Percentiles rank a stretch among this genome's conserved stretches.
phyloP scores from a whole-genome alignment of 2,329 filamentous ascomycete genomes.

The Periconia sp. region DNA sequence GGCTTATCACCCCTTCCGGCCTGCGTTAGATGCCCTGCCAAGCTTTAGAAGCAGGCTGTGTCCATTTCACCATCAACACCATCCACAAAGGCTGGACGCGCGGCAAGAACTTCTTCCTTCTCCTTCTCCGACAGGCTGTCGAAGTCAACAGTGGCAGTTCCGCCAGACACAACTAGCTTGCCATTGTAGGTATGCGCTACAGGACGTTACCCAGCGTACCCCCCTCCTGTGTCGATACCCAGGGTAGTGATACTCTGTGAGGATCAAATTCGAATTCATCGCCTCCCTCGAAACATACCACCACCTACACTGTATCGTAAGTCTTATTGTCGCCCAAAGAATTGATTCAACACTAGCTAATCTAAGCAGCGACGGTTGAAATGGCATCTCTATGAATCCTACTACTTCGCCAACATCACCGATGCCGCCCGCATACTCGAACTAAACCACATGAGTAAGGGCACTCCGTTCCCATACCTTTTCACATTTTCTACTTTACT shows the following conservation, averaged over 20 bases:
- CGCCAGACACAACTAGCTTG: not conserved
- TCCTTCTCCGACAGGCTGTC: not conserved
- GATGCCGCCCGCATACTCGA: not conserved
- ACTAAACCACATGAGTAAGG: not conserved
- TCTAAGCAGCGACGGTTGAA: not conserved
- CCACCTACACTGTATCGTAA: conserved; percentile 1
- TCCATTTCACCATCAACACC: conserved; percentile 1
- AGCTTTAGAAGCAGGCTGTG: not conserved
- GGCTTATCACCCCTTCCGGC: not conserved
- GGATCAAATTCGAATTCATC: too few relatives aligned
- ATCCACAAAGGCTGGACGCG: not conserved
- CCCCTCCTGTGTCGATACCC: too few relatives aligned
- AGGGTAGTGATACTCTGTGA: too few relatives aligned
- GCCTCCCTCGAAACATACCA: not conserved
- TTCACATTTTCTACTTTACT: not conserved
- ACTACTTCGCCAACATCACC: conserved; percentile 1
- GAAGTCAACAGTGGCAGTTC: not conserved
- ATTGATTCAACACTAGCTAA: not conserved
- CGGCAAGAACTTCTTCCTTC: not conserved
- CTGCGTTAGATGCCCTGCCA: not conserved
- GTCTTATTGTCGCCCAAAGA: not conserved
- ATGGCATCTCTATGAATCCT: not conserved
- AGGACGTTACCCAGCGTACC: not conserved
- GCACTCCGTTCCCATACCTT: not conserved
- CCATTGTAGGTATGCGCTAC: not conserved